Percentiles rank a stretch among this genome's conserved stretches.
Conservation (phyloP, 2,329 filamentous ascomycete species). For the Penicillium sp. region DNA sequence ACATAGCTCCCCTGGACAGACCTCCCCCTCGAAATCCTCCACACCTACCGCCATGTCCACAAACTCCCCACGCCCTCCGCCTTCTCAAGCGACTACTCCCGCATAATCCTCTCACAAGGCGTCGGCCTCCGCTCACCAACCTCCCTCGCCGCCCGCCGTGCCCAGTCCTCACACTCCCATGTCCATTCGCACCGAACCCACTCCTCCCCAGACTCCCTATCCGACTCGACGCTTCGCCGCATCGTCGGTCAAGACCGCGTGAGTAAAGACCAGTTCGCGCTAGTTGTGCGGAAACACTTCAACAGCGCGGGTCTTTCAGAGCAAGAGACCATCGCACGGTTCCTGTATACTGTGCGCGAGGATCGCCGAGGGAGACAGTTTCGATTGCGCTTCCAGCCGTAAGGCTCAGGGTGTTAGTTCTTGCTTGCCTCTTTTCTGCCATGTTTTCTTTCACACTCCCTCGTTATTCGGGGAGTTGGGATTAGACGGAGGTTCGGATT, state of each 20-base stretch:
- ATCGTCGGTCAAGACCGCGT: constrained; percentile 42
- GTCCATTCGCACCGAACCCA: constrained; percentile 8
- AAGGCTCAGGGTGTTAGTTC: constrained; percentile 1
- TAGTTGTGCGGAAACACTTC: constrained; percentile 48
- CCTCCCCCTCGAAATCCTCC: constrained; percentile 46
- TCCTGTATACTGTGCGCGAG: constrained; percentile 51
- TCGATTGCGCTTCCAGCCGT: constrained; percentile 44
- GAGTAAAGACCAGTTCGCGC: constrained; percentile 44
- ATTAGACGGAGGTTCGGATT: background rate
- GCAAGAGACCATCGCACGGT: constrained; percentile 49
- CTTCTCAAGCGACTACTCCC: constrained; percentile 47
- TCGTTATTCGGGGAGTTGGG: too few species aligned
- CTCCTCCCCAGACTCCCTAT: constrained; percentile 4
- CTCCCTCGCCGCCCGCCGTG: constrained; percentile 41
- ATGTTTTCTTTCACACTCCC: too few species aligned
- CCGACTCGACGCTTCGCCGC: constrained; percentile 23
- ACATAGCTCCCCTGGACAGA: constrained; percentile 45
- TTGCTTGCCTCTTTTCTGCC: background rate
- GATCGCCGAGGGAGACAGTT: constrained; percentile 44
- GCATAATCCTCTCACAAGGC: constrained; percentile 47
- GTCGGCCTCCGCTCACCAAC: constrained; percentile 48
- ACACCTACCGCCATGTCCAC: constrained; percentile 50
- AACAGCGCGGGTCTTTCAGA: constrained; percentile 48
- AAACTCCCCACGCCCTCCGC: constrained; percentile 46
- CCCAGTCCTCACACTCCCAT: constrained; percentile 18